Percentiles rank a stretch among this genome's conserved stretches.
phyloP scores from a whole-genome alignment of 2,329 filamentous ascomycete genomes.

The Arthrocladium fulminans region DNA sequence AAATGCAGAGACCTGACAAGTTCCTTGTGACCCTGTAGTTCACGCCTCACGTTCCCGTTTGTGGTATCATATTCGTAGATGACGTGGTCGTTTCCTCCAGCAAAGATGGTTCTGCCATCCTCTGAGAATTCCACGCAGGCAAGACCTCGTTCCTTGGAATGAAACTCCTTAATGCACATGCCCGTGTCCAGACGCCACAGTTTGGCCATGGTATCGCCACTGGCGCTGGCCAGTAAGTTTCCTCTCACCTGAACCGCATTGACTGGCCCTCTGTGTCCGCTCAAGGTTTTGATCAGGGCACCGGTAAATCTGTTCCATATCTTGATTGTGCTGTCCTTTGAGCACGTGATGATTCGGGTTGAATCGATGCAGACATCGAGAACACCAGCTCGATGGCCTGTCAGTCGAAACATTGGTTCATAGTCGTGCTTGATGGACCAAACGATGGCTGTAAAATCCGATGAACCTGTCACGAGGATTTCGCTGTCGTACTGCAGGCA shows the following conservation, averaged over 20 bases:
- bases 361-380: slow-evolving; percentile 90
- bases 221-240: slow-evolving; percentile 86
- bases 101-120: slow-evolving; percentile 85
- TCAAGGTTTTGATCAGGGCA: slow-evolving; percentile 64
- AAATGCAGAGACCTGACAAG: slow-evolving; percentile 86
- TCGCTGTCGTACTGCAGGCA: slow-evolving; percentile 90
- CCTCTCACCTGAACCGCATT: slow-evolving; percentile 94
- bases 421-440: slow-evolving; percentile 77
- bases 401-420: slow-evolving; percentile 67
- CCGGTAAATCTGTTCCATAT: slow-evolving; percentile 85
- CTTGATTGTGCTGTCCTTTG: slow-evolving; percentile 88
- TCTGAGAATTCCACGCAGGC: slow-evolving; percentile 95
- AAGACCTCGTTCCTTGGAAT: slow-evolving; percentile 81
- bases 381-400: slow-evolving; percentile 75
- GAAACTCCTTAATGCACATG: slow-evolving; percentile 80
- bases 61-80: slow-evolving; percentile 95
- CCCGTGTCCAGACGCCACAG: slow-evolving; percentile 91
- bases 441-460: slow-evolving; percentile 82
- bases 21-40: slow-evolving; percentile 72
- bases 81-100: slow-evolving; percentile 87
- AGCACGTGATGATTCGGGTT: slow-evolving; percentile 90
- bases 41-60: slow-evolving; percentile 72
- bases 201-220: slow-evolving; percentile 85
- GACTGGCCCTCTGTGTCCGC: slow-evolving; percentile 82
- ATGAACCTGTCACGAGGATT: slow-evolving; percentile 91